These are phyloP conservation scores for Scheffersomyces quercinus DNA, from an alignment of 1,139 yeast genomes.

Conservation along the genomic window DNA sequence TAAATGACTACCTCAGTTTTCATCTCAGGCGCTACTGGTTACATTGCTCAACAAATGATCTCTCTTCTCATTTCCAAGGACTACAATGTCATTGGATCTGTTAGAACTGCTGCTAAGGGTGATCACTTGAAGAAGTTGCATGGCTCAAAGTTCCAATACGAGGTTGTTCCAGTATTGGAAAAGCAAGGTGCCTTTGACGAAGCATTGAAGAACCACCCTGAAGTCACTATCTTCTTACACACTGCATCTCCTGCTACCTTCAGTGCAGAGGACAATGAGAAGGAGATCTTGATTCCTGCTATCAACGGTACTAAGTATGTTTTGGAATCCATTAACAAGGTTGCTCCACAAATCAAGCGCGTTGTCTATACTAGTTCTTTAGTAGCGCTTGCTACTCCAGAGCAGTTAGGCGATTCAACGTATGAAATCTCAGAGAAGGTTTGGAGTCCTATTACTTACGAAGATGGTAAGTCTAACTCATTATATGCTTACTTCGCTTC, in stretches of 20 bases:
- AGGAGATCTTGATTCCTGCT: conserved; percentile 35
- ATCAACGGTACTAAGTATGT: conserved; percentile 34
- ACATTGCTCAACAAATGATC: conserved; percentile 28
- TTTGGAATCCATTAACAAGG: conserved; percentile 24
- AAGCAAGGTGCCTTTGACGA: conserved; percentile 30
- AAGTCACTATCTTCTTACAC: conserved; percentile 27
- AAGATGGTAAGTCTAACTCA: background rate
- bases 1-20: conserved; percentile 20
- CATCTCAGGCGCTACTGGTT: conserved; percentile 45
- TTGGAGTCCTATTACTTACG: background rate
- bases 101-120: conserved; percentile 35
- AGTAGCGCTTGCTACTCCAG: conserved; percentile 22
- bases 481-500: conserved; percentile 13
- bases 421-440: background rate
- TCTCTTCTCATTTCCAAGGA: conserved; percentile 21
- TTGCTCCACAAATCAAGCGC: conserved; percentile 19
- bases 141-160: conserved; percentile 24
- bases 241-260: conserved; percentile 38
- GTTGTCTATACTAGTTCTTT: conserved; percentile 23
- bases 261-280: conserved; percentile 24
- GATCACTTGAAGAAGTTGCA: conserved; percentile 22
- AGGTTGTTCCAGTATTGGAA: conserved; percentile 27
- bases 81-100: conserved; percentile 37
- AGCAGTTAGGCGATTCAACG: conserved; percentile 10
- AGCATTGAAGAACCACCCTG: conserved; percentile 28